Evolutionary conservation across 2,329 filamentous ascomycete species (phyloP), one percentile per base, ranked within the genome.

Genomic region (Penicillium capsulatum): DNA sequence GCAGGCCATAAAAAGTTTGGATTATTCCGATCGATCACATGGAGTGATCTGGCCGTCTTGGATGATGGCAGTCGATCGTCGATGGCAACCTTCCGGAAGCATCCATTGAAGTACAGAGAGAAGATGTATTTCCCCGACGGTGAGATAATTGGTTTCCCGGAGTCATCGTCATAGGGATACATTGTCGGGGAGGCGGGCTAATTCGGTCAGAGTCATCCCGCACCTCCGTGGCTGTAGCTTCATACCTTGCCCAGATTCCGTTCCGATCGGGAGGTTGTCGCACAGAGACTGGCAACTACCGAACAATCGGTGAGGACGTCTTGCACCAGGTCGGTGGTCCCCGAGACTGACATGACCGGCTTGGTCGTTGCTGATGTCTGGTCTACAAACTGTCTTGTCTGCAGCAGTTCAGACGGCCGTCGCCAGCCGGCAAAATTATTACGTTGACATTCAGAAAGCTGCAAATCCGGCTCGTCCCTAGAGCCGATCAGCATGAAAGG

Each of bases 281-380:
- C 89, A 60, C 90, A 96, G 4, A 98, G 74, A 61, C 92, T 96
- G 11, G 92, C 92, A 17, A 98, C 91, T 3, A 98, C 91, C 1
- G 92, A 97, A 60, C 92, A 98, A 63, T 98, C 92, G 1, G 91
- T 94, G 4, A 91, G 90, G 43, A 94, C 81, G 64, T 98, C 92
- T 65, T 98, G 92, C 2, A 96, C 89, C 6, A 98, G 76, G 64
- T 98, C 91, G 45, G 86, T 80, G 10, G 77, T 74, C 7, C 73
- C 67, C 5, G 67, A 65, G 11, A 75, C 70, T 32, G 68, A 64
- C 80, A 86, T 86, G 8, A 77, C 67, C 10, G 72, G 74, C 3
- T 59, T 59, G 15, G 35, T 20, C 7, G 10, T 36, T 28, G 40
- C 11, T 22, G 41, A 16, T 3, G 43, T 30, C 7, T 33, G 24